Evolutionary conservation across 352 stramenopile species (phyloP).

Genomic region (Pythium pyrilobum): DNA sequence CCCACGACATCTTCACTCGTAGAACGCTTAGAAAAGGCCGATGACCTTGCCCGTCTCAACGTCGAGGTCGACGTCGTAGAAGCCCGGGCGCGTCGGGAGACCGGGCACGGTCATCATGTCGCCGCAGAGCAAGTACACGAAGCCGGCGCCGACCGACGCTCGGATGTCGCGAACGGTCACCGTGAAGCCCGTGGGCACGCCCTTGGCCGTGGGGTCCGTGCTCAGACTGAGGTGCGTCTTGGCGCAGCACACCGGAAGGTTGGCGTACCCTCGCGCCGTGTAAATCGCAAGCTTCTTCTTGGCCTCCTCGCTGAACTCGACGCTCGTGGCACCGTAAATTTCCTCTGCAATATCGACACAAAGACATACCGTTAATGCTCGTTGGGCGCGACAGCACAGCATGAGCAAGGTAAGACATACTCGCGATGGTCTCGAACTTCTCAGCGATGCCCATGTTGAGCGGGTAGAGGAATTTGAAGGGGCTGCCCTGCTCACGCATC

Average conservation of each 20-base stretch:
- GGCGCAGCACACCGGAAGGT: conserved; percentile 95
- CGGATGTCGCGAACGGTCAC: conserved; percentile 95
- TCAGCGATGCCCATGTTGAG: conserved; percentile 87
- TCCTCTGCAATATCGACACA: conserved; percentile 51
- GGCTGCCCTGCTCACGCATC: conserved; percentile 63
- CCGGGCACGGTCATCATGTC: conserved; percentile 99
- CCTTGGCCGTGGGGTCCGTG: conserved; percentile 91
- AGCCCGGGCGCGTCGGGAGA: conserved; percentile 96
- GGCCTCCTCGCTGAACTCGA: conserved; percentile 93
- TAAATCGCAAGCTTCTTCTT: conserved; percentile 95
- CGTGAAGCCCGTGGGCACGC: conserved; percentile 91
- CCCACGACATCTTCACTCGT: no score
- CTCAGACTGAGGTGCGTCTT: conserved; percentile 99
- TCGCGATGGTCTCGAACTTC: conserved; percentile 96
- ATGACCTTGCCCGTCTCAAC: conserved; percentile 93
- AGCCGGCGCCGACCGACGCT: conserved; percentile 94
- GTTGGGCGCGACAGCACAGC: neutral
- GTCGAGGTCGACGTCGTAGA: conserved; percentile 98
- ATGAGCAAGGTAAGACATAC: conserved; percentile 63
- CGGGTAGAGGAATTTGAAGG: conserved; percentile 96
- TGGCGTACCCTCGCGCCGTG: conserved; percentile 53
- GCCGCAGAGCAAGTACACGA: conserved; percentile 93
- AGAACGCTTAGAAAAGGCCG: conserved; percentile 90
- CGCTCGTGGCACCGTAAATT: conserved; percentile 95
- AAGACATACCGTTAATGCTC: neutral